Evolutionary conservation across 169 alveolate species (phyloP).

Genomic region (Perkinsus marinus): DNA sequence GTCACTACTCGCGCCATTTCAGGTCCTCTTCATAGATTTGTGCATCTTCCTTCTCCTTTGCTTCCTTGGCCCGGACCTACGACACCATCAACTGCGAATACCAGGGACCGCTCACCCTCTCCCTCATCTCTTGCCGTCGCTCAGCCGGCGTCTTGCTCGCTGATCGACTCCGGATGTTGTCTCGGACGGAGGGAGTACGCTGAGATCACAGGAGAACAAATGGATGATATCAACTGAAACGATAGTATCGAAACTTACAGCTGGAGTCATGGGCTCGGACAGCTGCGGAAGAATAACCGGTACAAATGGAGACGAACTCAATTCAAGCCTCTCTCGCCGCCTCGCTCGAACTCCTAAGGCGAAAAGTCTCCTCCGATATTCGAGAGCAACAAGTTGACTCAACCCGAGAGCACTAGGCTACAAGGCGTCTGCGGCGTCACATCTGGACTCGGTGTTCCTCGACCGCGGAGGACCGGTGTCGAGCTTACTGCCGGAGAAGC

Average conservation of each 20-base stretch:
- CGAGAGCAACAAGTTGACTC: neutral
- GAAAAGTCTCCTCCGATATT: neutral
- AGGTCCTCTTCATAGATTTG: neutral
- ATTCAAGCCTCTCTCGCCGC: neutral
- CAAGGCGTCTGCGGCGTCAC: neutral
- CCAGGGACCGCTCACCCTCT: neutral
- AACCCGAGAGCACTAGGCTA: neutral
- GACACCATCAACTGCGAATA: neutral
- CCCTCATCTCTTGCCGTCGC: neutral
- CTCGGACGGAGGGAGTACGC: neutral
- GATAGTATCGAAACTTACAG: neutral
- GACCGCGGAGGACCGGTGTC: neutral
- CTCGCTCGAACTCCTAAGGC: neutral
- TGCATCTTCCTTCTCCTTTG: neutral
- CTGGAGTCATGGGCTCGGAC: neutral
- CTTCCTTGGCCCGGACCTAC: neutral
- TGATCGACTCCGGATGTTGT: neutral
- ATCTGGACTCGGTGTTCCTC: neutral
- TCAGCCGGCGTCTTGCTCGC: neutral
- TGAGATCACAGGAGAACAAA: neutral
- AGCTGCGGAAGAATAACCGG: neutral
- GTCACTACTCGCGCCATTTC: neutral
- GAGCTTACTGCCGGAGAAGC: neutral
- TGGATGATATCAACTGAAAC: too few relatives aligned
- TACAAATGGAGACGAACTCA: neutral